These are phyloP conservation scores for Penicillium freii DNA, from an alignment of 2,329 filamentous ascomycete species.

Conservation along the genomic window DNA sequence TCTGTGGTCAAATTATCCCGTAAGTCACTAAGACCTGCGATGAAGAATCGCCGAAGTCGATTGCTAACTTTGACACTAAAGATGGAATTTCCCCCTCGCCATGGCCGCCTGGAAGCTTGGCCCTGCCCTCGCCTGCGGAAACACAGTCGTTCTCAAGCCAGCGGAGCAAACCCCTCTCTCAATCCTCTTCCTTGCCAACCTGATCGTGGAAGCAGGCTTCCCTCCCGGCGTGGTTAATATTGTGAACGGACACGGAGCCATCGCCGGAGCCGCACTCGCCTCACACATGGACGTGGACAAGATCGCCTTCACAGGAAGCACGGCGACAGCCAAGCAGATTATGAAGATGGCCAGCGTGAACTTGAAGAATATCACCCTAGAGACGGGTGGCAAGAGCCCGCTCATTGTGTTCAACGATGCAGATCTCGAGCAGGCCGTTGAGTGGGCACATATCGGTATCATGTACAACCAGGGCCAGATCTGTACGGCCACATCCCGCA, in stretches of 20 bases:
- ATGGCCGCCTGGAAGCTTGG: conserved; percentile 59
- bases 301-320: conserved; percentile 37
- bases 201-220: conserved; percentile 37
- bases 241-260: conserved; percentile 33
- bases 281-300: conserved; percentile 36
- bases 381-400: conserved; percentile 63
- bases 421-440: conserved; percentile 65
- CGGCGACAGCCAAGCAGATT: conserved; percentile 34
- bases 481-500: conserved; percentile 37
- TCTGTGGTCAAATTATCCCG: conserved; percentile 80
- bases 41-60: conserved; percentile 25
- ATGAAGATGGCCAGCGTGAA: conserved; percentile 39
- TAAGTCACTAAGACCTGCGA: conserved; percentile 70
- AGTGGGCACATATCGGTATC: conserved; percentile 62
- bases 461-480: conserved; percentile 45
- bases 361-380: conserved; percentile 38
- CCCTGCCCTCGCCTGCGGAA: conserved; percentile 36
- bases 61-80: not conserved
- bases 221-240: conserved; percentile 38
- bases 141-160: conserved; percentile 36
- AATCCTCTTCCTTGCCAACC: conserved; percentile 34
- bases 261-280: conserved; percentile 33
- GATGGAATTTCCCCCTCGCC: conserved; percentile 54
- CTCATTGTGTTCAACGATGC: conserved; percentile 65
- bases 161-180: conserved; percentile 38